Evolutionary conservation across 352 stramenopile species (phyloP).

Genomic region (Pythium plurisporium): DNA sequence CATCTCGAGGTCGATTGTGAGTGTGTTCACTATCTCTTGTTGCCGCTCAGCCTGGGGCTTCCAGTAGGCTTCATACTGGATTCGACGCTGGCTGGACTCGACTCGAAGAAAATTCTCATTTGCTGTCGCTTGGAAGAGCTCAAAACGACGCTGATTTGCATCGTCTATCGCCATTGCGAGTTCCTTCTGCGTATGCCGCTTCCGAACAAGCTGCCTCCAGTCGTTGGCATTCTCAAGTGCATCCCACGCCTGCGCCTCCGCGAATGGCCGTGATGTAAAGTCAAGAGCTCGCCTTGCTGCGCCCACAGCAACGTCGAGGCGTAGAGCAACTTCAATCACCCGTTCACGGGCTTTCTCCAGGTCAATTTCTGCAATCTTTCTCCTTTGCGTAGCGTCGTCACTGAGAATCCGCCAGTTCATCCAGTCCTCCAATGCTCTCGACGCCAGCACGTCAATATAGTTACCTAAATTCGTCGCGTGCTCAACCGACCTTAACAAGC

Average conservation of each 20-base stretch:
- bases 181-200: constrained; percentile 46
- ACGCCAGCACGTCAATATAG: constrained; percentile 5
- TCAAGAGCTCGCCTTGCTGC: constrained; percentile 45
- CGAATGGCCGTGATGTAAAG: constrained; percentile 48
- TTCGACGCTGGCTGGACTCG: constrained; percentile 27
- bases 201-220: constrained; percentile 60
- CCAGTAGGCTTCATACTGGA: constrained; percentile 25
- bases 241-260: constrained; percentile 70
- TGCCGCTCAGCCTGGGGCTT: constrained; percentile 26
- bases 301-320: constrained; percentile 23
- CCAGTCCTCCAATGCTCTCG: neutral
- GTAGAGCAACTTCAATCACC: constrained; percentile 17
- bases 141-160: constrained; percentile 39
- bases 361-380: constrained; percentile 20
- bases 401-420: constrained; percentile 18
- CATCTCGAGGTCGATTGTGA: constrained; percentile 27
- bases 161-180: constrained; percentile 31
- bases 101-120: constrained; percentile 50
- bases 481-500: no score
- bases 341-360: constrained; percentile 9
- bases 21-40: constrained; percentile 22
- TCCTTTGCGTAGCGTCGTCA: constrained; percentile 19
- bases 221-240: constrained; percentile 79
- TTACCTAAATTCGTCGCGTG: constrained; percentile 8
- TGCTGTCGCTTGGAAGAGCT: constrained; percentile 54